Evolutionary conservation across 1,284 basidiomycete species (phyloP).

Genomic region (Phlebopus sp.): DNA sequence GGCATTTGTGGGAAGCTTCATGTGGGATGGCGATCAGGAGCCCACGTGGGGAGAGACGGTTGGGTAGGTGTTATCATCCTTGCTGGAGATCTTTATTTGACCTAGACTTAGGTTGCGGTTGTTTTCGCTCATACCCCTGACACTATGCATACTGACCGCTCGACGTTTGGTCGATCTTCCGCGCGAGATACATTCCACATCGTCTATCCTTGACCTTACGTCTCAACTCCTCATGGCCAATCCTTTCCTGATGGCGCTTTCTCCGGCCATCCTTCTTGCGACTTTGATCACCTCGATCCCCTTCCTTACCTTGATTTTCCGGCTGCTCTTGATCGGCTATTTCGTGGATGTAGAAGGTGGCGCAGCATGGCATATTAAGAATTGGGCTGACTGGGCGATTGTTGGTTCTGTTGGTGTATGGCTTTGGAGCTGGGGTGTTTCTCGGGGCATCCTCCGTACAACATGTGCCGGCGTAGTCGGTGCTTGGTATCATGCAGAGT

Average conservation of each 20-base stretch:
- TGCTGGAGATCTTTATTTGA: slow-evolving; percentile 4
- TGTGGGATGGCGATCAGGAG: slow-evolving; percentile 68
- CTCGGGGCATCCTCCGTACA: slow-evolving; percentile 77
- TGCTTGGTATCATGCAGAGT: slow-evolving; percentile 91
- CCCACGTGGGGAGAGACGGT: slow-evolving; percentile 80
- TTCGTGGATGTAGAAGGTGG: slow-evolving; percentile 37
- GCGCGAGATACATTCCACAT: slow-evolving; percentile 64
- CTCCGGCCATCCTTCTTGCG: slow-evolving; percentile 72
- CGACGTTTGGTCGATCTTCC: slow-evolving; percentile 69
- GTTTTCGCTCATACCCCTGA: slow-evolving; percentile 74
- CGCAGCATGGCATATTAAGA: slow-evolving; percentile 70
- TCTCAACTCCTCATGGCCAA: slow-evolving; percentile 76
- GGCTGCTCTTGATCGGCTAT: slow-evolving; percentile 75
- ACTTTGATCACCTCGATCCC: slow-evolving; percentile 78
- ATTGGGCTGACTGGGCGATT: slow-evolving; percentile 86
- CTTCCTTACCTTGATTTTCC: slow-evolving; percentile 81
- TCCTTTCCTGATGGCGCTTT: slow-evolving; percentile 79
- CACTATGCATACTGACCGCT: slow-evolving; percentile 68
- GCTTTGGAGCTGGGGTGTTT: slow-evolving; percentile 91
- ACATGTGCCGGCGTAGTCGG: slow-evolving; percentile 83
- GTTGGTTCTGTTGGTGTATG: slow-evolving; percentile 66
- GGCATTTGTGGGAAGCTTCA: slow-evolving; percentile 89
- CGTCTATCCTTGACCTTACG: slow-evolving; percentile 77
- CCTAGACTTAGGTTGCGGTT: slow-evolving; percentile 55
- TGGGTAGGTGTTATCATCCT: slow-evolving; percentile 50